These are phyloP conservation scores for Sextonia rubra DNA, from an alignment of 164 flowering plant genomes.

Conservation along the genomic window DNA sequence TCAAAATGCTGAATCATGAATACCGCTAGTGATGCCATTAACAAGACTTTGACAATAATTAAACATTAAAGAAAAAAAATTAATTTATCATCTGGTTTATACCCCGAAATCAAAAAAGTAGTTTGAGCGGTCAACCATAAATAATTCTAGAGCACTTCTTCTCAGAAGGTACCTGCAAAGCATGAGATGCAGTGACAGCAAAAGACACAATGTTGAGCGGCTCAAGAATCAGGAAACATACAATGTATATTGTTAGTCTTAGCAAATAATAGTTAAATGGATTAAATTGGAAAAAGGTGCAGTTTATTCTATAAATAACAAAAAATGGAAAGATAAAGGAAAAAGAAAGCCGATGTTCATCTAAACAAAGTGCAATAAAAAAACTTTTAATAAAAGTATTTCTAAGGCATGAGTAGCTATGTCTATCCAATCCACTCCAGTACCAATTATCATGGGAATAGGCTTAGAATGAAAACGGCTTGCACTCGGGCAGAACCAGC, in stretches of 20 bases:
- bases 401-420: too few species aligned
- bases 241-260: not conserved
- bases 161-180: constrained; percentile 79
- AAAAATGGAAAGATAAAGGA: not conserved
- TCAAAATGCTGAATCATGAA: not conserved
- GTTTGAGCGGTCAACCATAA: constrained; percentile 96
- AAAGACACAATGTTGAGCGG: not conserved
- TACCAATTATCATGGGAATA: too few species aligned
- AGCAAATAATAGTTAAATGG: too few species aligned
- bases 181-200: constrained; percentile 5
- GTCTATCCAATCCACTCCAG: too few species aligned
- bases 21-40: not conserved
- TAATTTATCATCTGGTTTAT: constrained; percentile 8
- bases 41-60: constrained; percentile 5
- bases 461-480: too few species aligned
- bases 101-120: constrained; percentile 99
- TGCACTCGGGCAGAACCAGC: too few species aligned
- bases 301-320: too few species aligned
- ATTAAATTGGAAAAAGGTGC: too few species aligned
- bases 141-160: constrained; percentile 94
- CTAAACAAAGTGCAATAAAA: not conserved
- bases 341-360: not conserved
- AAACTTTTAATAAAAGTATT: too few species aligned
- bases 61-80: not conserved
- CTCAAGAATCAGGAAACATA: not conserved